These are phyloP conservation scores for Pichia occidentalis DNA, from an alignment of 805 yeast species.

Conservation along the genomic window DNA sequence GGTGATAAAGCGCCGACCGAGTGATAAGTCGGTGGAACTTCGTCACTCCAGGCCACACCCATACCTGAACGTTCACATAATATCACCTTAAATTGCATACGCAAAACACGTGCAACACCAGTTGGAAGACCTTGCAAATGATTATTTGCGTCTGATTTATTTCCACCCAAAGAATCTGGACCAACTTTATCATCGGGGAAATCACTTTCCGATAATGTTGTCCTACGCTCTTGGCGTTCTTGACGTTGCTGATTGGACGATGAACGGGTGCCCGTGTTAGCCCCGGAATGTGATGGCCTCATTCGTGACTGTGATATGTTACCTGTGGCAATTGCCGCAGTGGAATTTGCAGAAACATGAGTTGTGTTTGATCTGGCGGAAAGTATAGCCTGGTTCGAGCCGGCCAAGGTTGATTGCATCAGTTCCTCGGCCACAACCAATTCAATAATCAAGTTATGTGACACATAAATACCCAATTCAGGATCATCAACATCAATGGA, in stretches of 20 bases:
- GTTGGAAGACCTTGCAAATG: slow-evolving; percentile 65
- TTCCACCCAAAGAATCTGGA: slow-evolving; percentile 26
- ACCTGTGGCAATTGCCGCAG: slow-evolving; percentile 14
- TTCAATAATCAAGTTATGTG: slow-evolving; percentile 75
- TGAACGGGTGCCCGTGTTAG: not conserved
- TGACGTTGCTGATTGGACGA: no score
- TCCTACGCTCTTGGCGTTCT: slow-evolving; percentile 4
- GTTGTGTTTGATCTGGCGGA: slow-evolving; percentile 17
- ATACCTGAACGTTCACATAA: slow-evolving; percentile 89
- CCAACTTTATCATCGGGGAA: slow-evolving; percentile 27
- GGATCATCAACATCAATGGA: slow-evolving; percentile 82
- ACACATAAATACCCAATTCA: slow-evolving; percentile 65
- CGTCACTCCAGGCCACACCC: slow-evolving; percentile 98
- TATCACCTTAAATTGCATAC: slow-evolving; percentile 88
- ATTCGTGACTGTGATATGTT: slow-evolving; percentile 4
- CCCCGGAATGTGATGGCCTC: slow-evolving; percentile 2
- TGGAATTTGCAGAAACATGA: slow-evolving; percentile 12
- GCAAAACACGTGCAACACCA: slow-evolving; percentile 87
- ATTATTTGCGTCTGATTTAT: slow-evolving; percentile 24
- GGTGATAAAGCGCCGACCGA: slow-evolving; percentile 81
- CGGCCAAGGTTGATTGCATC: slow-evolving; percentile 33
- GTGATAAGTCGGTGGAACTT: slow-evolving; percentile 94
- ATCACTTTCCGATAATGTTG: slow-evolving; percentile 8
- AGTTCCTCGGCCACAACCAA: slow-evolving; percentile 92
- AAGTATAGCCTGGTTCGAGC: slow-evolving; percentile 14